phyloP scores from a whole-genome alignment of 352 stramenopile species.

The Pilasporangium apinafurcum region DNA sequence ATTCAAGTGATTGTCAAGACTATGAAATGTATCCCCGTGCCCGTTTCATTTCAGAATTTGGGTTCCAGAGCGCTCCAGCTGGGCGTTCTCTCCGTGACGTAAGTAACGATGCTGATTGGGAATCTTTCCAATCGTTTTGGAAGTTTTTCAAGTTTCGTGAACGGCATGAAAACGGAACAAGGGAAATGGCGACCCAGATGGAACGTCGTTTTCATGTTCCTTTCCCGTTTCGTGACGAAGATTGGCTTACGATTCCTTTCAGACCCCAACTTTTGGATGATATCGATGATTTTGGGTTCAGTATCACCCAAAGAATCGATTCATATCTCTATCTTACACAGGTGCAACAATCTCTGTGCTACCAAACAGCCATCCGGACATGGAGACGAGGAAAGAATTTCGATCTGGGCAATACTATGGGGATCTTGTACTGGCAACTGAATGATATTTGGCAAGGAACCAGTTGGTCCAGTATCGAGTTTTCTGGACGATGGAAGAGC shows the following conservation, averaged over 20 bases:
- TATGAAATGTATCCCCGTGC: slow-evolving; percentile 57
- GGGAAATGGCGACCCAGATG: slow-evolving; percentile 68
- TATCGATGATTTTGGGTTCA: slow-evolving; percentile 26
- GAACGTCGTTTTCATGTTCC: slow-evolving; percentile 61
- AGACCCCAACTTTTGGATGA: slow-evolving; percentile 1
- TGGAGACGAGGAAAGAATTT: slow-evolving; percentile 61
- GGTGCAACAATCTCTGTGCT: slow-evolving; percentile 74
- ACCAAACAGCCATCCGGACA: slow-evolving; percentile 63
- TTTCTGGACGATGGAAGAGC: slow-evolving; percentile 72
- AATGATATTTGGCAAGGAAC: slow-evolving; percentile 87
- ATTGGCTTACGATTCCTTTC: slow-evolving; percentile 30
- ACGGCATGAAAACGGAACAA: slow-evolving; percentile 71
- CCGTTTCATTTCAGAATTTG: slow-evolving; percentile 85
- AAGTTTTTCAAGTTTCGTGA: slow-evolving; percentile 73
- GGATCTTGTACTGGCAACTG: slow-evolving; percentile 85
- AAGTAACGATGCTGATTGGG: slow-evolving; percentile 39
- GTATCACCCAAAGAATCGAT: slow-evolving; percentile 34
- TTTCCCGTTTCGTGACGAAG: slow-evolving; percentile 53
- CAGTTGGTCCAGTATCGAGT: slow-evolving; percentile 85
- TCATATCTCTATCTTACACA: slow-evolving; percentile 73
- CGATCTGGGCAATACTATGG: slow-evolving; percentile 54
- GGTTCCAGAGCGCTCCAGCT: slow-evolving; percentile 78
- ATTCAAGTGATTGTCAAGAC: slow-evolving; percentile 72
- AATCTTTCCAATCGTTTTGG: slow-evolving; percentile 70
- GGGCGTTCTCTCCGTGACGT: slow-evolving; percentile 41